Conservation (phyloP, 371 early-diverging fungal species). For the Mucor sp. region DNA sequence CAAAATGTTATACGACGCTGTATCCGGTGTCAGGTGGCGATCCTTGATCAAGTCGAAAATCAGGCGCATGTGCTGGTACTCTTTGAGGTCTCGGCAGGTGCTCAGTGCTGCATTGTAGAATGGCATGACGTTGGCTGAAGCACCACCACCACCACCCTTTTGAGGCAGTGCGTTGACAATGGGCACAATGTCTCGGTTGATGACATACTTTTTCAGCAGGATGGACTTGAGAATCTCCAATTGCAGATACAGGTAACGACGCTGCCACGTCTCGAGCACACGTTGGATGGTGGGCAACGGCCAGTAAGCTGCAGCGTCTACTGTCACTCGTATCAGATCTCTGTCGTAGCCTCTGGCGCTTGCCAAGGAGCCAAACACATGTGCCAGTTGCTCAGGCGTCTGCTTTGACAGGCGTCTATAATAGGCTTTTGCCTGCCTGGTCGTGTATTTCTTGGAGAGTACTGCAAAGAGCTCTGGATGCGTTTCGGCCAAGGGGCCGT, state of each 20-base stretch:
- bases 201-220: slow-evolving; percentile 8
- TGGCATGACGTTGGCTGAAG: neutral
- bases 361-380: neutral
- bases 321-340: neutral
- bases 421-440: neutral
- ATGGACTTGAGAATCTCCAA: slow-evolving; percentile 6
- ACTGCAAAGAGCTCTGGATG: neutral
- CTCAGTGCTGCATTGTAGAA: slow-evolving; percentile 33
- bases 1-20: slow-evolving; percentile 35
- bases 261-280: neutral
- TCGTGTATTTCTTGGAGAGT: neutral
- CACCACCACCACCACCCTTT: neutral
- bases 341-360: neutral
- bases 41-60: slow-evolving; percentile 28
- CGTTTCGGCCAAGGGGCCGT: neutral
- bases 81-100: slow-evolving; percentile 13
- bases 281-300: neutral
- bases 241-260: neutral
- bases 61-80: slow-evolving; percentile 25
- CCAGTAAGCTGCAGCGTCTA: slow-evolving; percentile 19
- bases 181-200: slow-evolving; percentile 1
- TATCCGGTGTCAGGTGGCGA: slow-evolving; percentile 20
- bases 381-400: neutral
- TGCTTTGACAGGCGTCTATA: slow-evolving; percentile 2
- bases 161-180: slow-evolving; percentile 13